Base-by-base conservation (phyloP, 2,329 filamentous ascomycete genomes). In the Colletotrichum caudatum region DNA sequence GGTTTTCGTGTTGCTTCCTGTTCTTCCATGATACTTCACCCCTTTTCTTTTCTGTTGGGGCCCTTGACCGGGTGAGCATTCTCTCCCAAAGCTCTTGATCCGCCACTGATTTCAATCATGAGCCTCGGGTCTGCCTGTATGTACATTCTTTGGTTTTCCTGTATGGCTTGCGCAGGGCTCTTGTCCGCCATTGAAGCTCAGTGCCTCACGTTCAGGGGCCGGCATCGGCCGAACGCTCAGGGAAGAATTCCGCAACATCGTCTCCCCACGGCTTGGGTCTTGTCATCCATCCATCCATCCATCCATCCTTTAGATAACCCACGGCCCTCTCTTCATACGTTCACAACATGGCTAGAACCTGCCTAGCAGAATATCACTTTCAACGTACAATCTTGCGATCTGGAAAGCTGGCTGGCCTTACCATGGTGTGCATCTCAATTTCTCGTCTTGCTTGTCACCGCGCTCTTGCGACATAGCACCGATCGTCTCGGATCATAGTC, bases 41-140 rank as follows among this genome's bases (percentile, higher is more conserved):
- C 23, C 23, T 66, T 60, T 71, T 67, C 23, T 66, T 60, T 71
- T 67, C 50, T 71, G 57, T 62, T 51, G 50, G 58, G 56, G 37
- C 9, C 8, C 20, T 6, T 23, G 8, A 46, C 35, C 56, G 37
- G 29, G 11, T 20, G 14, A 16, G 16, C 23, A 5, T 20, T 14
- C 16, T 50, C 57, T 33, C 11, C 14, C 48, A 50, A 56, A 14
- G 44, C 35, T 7, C 14, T 29, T 18, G 44, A 26, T 7, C 14
- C 18, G 2, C 50, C 29, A 29, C 23, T 16, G 9, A 1, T 39
- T 18, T 26, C 58, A 20, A 37, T 48, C 2, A 2, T 54, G 29
- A 11, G 20, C 2, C 23, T 18, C 35, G 44, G 56, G 2, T 18
- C 39, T 39, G 41, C 37, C 4, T 16, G 14, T 41, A 41, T 23